Conservation (phyloP, 2,329 filamentous ascomycete species). For the Capronia coronata region DNA sequence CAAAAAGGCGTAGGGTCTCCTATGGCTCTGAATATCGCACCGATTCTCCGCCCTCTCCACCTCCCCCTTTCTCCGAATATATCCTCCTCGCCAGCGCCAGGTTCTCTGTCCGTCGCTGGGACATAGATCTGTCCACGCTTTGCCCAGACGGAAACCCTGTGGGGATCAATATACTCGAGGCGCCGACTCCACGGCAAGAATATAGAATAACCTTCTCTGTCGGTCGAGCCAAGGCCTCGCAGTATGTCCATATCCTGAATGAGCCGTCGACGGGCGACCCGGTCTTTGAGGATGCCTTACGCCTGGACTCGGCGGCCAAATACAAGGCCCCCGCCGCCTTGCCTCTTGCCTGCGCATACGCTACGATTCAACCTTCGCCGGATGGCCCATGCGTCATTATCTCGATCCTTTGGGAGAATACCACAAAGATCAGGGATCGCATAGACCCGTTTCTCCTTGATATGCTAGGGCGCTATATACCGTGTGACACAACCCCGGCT, state of each 20-base stretch:
- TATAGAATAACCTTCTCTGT: constrained; percentile 5
- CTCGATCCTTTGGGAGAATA: constrained; percentile 20
- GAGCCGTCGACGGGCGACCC: not conserved
- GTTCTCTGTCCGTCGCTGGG: not conserved
- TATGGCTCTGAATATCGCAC: not conserved
- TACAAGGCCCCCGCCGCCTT: constrained; percentile 12
- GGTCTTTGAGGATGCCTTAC: constrained; percentile 9
- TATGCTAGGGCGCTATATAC: constrained; percentile 12
- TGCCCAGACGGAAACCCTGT: not conserved
- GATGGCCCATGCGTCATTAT: constrained; percentile 1
- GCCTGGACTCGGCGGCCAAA: constrained; percentile 13
- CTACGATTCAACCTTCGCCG: constrained; percentile 1
- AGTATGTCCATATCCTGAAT: constrained; percentile 1
- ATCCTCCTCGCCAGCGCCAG: constrained; percentile 7
- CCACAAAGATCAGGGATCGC: constrained; percentile 8
- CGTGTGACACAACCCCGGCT: not conserved
- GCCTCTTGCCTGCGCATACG: constrained; percentile 14
- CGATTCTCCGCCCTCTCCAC: not conserved
- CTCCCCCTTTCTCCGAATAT: constrained; percentile 15
- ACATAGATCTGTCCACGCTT: not conserved
- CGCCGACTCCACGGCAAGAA: not conserved
- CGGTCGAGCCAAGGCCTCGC: constrained; percentile 5
- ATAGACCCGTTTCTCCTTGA: constrained; percentile 16
- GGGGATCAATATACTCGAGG: constrained; percentile 6
- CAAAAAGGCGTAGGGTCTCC: constrained; percentile 13